Evolutionary conservation across 805 yeast species (phyloP).

Genomic region (Candida oleophila): DNA sequence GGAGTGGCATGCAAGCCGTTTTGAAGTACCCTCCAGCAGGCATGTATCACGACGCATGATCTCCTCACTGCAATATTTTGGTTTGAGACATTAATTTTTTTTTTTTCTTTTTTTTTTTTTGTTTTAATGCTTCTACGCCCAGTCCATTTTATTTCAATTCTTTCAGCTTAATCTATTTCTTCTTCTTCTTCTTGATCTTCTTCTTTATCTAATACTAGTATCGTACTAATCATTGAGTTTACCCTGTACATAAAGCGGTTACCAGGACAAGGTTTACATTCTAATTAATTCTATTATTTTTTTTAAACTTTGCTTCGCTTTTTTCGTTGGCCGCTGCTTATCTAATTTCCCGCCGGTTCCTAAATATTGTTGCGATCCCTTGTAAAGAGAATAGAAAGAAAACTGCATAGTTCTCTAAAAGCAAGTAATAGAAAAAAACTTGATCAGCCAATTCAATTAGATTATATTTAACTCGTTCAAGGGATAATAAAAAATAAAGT

Average conservation of each 20-base stretch:
- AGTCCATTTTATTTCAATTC: neutral
- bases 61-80: conserved; percentile 1
- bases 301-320: neutral
- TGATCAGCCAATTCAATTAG: neutral
- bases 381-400: neutral
- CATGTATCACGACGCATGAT: neutral
- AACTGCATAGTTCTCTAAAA: neutral
- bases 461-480: neutral
- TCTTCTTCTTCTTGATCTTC: neutral
- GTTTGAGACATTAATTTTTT: conserved; percentile 1
- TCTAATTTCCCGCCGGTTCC: neutral
- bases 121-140: neutral
- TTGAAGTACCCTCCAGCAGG: neutral
- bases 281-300: neutral
- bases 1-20: conserved; percentile 2
- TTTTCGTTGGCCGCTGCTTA: conserved; percentile 2
- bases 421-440: no score
- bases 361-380: neutral
- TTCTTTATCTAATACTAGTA: neutral
- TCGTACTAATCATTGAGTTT: no score
- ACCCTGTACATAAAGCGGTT: no score
- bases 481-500: neutral
- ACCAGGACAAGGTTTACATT: no score
- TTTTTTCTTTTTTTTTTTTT: neutral
- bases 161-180: neutral